These are phyloP conservation scores for Letharia lupina DNA, from an alignment of 495 filamentous ascomycete genomes.

Conservation along the genomic window DNA sequence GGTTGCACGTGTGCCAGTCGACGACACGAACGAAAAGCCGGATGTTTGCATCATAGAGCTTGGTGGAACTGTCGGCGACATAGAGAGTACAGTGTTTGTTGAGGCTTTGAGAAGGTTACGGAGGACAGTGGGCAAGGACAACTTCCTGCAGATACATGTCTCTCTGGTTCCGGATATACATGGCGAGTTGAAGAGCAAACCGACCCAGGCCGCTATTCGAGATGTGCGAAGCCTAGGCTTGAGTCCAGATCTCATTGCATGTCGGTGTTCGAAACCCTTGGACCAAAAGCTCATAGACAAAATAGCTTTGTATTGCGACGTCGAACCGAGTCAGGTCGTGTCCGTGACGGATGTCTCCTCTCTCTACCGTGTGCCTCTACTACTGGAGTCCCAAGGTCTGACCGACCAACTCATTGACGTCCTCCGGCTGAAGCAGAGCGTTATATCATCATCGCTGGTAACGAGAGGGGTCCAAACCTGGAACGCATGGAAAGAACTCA, in stretches of 20 bases:
- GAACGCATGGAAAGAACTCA: slow-evolving; percentile 66
- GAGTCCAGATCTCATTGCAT: slow-evolving; percentile 86
- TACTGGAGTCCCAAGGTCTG: slow-evolving; percentile 73
- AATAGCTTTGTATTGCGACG: slow-evolving; percentile 79
- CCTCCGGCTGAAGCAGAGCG: slow-evolving; percentile 49
- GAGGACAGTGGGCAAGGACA: slow-evolving; percentile 56
- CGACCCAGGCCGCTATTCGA: slow-evolving; percentile 83
- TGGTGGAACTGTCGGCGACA: slow-evolving; percentile 80
- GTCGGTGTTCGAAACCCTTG: slow-evolving; percentile 71
- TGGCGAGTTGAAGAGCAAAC: slow-evolving; percentile 96
- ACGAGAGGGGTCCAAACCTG: slow-evolving; percentile 56
- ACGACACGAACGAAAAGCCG: slow-evolving; percentile 70
- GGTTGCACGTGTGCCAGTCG: slow-evolving; percentile 78
- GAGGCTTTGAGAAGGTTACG: slow-evolving; percentile 76
- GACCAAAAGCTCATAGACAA: slow-evolving; percentile 71
- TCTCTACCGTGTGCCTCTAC: slow-evolving; percentile 85
- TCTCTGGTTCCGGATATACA: slow-evolving; percentile 64
- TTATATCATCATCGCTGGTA: slow-evolving; percentile 37
- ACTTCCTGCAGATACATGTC: slow-evolving; percentile 83
- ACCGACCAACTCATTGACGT: slow-evolving; percentile 50
- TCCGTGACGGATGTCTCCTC: slow-evolving; percentile 78
- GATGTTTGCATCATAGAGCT: slow-evolving; percentile 77
- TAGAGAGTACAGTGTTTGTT: slow-evolving; percentile 84
- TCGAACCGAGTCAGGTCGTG: slow-evolving; percentile 71
- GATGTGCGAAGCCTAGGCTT: slow-evolving; percentile 73